These are phyloP conservation scores for Fagus sylvatica DNA, from an alignment of 306 rosid genomes.

Conservation along the genomic window DNA sequence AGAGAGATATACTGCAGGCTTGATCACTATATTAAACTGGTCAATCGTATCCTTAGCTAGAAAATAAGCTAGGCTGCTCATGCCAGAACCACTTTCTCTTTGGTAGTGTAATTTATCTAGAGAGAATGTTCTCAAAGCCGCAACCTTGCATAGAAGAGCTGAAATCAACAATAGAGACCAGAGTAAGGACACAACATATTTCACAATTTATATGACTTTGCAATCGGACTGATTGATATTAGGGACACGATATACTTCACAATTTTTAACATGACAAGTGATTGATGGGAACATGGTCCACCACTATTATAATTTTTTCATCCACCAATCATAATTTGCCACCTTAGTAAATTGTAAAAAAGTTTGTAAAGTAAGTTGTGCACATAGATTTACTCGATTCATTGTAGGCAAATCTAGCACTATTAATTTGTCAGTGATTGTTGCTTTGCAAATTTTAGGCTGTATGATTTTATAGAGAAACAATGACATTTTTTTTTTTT, in stretches of 20 bases:
- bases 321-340: too few species aligned
- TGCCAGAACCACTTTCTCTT: slow-evolving; percentile 92
- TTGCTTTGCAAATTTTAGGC: neutral
- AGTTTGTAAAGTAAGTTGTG: too few species aligned
- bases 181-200: slow-evolving; percentile 13
- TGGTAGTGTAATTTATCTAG: slow-evolving; percentile 71
- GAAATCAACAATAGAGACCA: slow-evolving; percentile 36
- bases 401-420: neutral
- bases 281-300: too few species aligned
- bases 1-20: slow-evolving; percentile 87
- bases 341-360: too few species aligned
- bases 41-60: slow-evolving; percentile 90
- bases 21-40: slow-evolving; percentile 72
- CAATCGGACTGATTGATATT: neutral
- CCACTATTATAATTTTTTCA: too few species aligned
- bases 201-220: neutral
- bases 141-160: slow-evolving; percentile 93
- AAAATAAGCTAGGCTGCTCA: slow-evolving; percentile 95
- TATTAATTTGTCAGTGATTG: neutral
- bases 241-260: too few species aligned
- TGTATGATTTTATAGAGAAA: neutral
- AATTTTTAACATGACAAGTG: too few species aligned
- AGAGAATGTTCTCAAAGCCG: slow-evolving; percentile 91
- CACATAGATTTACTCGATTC: neutral
- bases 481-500: neutral